Conservation (phyloP, 2,329 filamentous ascomycete genomes). For the Metarhizium sp. region DNA sequence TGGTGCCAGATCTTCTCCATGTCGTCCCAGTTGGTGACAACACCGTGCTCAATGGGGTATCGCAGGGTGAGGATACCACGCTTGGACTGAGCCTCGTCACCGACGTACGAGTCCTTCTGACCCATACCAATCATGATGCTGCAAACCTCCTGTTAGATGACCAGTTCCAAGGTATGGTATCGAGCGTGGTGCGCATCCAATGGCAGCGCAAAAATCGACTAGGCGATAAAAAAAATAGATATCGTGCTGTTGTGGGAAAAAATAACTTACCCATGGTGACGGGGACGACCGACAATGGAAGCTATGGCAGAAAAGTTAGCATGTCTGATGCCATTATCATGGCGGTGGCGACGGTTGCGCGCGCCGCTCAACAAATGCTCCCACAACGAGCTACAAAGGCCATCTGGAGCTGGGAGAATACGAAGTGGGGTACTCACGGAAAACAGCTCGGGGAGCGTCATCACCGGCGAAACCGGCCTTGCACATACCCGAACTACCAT, state of each 20-base stretch:
- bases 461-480: slow-evolving; percentile 99
- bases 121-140: slow-evolving; percentile 99
- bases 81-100: slow-evolving; percentile 99
- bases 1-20: slow-evolving; percentile 99
- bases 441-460: slow-evolving; percentile 98
- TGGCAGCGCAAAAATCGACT: background rate
- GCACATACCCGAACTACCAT: slow-evolving; percentile 96
- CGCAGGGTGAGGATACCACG: slow-evolving; percentile 99
- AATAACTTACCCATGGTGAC: slow-evolving; percentile 89
- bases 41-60: slow-evolving; percentile 99
- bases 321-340: slow-evolving; percentile 6
- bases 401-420: slow-evolving; percentile 5
- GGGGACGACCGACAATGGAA: slow-evolving; percentile 98
- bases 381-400: slow-evolving; percentile 9
- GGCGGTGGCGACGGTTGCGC: slow-evolving; percentile 2
- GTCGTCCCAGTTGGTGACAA: slow-evolving; percentile 99
- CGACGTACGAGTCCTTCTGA: slow-evolving; percentile 99
- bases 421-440: slow-evolving; percentile 67
- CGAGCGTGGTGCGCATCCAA: background rate
- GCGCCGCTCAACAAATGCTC: slow-evolving; percentile 4
- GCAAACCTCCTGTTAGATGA: slow-evolving; percentile 15
- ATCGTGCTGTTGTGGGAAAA: background rate
- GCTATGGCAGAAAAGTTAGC: slow-evolving; percentile 47
- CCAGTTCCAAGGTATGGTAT: background rate
- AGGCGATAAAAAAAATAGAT: slow-evolving; percentile 16